phyloP scores from a whole-genome alignment of 202 grass and related monocot genomes.

The Saccharum hybrid region DNA sequence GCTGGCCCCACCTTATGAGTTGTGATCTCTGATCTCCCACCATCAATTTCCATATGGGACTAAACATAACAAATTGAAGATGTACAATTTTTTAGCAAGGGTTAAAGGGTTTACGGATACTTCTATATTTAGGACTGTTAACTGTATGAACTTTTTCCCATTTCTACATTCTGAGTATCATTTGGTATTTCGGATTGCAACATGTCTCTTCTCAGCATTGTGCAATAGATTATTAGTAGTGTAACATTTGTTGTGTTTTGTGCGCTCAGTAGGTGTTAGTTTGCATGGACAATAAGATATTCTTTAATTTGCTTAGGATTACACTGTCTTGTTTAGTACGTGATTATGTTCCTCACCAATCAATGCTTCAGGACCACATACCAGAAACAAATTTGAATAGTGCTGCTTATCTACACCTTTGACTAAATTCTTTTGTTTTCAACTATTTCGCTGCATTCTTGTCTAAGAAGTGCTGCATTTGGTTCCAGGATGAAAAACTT shows the following conservation, averaged over 20 bases:
- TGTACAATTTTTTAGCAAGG: neutral
- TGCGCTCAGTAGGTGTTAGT: neutral
- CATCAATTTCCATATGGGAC: neutral
- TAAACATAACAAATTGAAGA: neutral
- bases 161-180: neutral
- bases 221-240: neutral
- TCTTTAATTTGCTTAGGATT: neutral
- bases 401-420: constrained; percentile 2
- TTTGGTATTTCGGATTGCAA: neutral
- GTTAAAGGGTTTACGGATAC: neutral
- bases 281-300: neutral
- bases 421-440: neutral
- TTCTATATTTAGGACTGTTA: neutral
- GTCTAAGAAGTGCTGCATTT: neutral
- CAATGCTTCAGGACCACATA: constrained; percentile 1
- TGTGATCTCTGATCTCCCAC: neutral
- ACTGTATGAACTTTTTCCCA: neutral
- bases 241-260: constrained; percentile 15
- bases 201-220: neutral
- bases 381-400: constrained; percentile 1
- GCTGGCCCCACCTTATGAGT: neutral
- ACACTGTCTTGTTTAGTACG: neutral
- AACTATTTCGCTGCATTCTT: constrained; percentile 2
- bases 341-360: neutral
- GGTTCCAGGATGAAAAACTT: constrained; percentile 76